Percentiles rank a stretch among this genome's conserved stretches.
These are phyloP conservation scores for Citrus trifoliata DNA, from an alignment of 345 rosid species.

Conservation along the genomic window DNA sequence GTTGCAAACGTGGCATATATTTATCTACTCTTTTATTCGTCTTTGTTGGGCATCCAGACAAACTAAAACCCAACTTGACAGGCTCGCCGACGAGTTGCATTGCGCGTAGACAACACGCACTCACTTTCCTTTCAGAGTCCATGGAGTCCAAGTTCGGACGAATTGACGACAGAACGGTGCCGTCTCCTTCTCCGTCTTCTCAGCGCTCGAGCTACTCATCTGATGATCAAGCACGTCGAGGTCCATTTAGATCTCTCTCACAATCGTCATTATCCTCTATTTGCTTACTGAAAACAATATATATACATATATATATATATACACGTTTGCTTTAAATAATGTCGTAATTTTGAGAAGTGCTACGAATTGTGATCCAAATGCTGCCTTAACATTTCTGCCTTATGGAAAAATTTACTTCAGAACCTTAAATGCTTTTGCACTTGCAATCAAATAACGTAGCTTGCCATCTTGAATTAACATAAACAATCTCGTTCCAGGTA, in stretches of 20 bases:
- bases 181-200: constrained; percentile 7
- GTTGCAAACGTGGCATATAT: not conserved
- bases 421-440: not conserved
- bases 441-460: not conserved
- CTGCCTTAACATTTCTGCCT: not conserved
- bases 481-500: not conserved
- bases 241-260: not conserved
- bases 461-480: not conserved
- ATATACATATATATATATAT: too few relatives aligned
- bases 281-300: not conserved
- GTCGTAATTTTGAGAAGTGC: not conserved
- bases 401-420: too few relatives aligned
- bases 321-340: not conserved
- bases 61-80: not conserved
- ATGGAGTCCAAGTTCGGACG: constrained; percentile 50
- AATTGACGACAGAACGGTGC: constrained; percentile 21
- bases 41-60: too few relatives aligned
- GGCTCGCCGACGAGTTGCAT: too few relatives aligned
- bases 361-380: not conserved
- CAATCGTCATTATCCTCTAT: not conserved
- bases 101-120: not conserved
- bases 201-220: constrained; percentile 13
- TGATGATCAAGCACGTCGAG: constrained; percentile 20
- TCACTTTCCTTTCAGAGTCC: not conserved
- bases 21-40: too few relatives aligned